These are phyloP conservation scores for Raddia distichophylla DNA, from an alignment of 176 grass and related monocot genomes.

Conservation along the genomic window DNA sequence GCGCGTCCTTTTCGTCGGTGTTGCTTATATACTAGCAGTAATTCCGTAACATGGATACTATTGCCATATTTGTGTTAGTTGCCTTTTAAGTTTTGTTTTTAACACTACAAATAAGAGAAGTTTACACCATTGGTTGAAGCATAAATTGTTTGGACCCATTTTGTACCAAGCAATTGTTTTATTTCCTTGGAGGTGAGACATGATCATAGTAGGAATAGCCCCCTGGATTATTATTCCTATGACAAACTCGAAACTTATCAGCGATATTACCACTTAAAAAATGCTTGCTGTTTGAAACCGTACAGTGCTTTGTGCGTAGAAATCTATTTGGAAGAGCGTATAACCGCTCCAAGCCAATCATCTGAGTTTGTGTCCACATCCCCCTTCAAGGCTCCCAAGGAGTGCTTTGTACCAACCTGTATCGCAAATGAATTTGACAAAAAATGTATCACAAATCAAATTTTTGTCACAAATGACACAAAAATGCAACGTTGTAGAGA, in stretches of 20 bases:
- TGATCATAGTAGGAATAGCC: background rate
- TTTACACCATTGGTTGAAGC: too few species aligned
- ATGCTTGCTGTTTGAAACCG: background rate
- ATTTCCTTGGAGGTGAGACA: too few species aligned
- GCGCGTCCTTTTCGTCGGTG: too few species aligned
- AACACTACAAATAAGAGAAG: too few species aligned
- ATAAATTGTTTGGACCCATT: too few species aligned
- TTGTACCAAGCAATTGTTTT: too few species aligned
- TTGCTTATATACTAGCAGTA: too few species aligned
- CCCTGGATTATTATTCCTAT: background rate
- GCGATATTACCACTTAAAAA: background rate
- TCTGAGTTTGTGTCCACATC: constrained; percentile 56
- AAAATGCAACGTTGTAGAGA: background rate
- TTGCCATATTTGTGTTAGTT: too few species aligned
- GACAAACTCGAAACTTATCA: background rate
- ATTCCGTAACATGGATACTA: too few species aligned
- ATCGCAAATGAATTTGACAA: constrained; percentile 15
- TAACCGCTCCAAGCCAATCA: constrained; percentile 87
- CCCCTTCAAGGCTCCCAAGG: constrained; percentile 68
- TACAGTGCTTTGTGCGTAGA: background rate
- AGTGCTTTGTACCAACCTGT: constrained; percentile 80
- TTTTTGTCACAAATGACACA: background rate
- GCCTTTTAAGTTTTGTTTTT: too few species aligned
- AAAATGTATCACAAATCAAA: background rate
- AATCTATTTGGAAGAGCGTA: constrained; percentile 61